Evolutionary conservation across 2,329 filamentous ascomycete species (phyloP).

Genomic region (Graphilbum fragrans): DNA sequence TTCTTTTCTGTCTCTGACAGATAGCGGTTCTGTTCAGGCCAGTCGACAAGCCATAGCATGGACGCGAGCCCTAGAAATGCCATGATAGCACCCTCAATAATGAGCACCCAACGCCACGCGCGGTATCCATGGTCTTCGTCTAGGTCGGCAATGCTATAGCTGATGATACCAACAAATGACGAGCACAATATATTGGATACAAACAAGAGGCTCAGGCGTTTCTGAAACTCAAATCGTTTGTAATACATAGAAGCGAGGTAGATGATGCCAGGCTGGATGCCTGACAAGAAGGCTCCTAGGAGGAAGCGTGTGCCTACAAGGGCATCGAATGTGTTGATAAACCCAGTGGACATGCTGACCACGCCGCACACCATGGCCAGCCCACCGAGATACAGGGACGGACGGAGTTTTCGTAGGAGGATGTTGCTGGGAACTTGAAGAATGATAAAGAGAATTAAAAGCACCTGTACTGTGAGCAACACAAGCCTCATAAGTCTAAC

Average conservation of each 20-base stretch:
- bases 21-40: slow-evolving; percentile 30
- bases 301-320: slow-evolving; percentile 17
- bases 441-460: slow-evolving; percentile 52
- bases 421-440: slow-evolving; percentile 50
- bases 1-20: slow-evolving; percentile 27
- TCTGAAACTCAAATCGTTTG: slow-evolving; percentile 34
- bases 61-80: slow-evolving; percentile 17
- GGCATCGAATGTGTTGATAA: neutral
- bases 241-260: slow-evolving; percentile 37
- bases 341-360: slow-evolving; percentile 1
- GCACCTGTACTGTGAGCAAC: slow-evolving; percentile 32
- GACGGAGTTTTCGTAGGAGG: slow-evolving; percentile 6
- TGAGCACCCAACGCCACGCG: slow-evolving; percentile 5
- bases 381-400: slow-evolving; percentile 2
- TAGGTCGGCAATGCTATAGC: slow-evolving; percentile 2
- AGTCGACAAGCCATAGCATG: slow-evolving; percentile 35
- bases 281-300: slow-evolving; percentile 27
- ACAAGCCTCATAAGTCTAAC: slow-evolving; percentile 1
- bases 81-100: slow-evolving; percentile 27
- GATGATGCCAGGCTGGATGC: slow-evolving; percentile 25
- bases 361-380: slow-evolving; percentile 3
- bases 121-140: neutral
- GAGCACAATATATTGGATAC: slow-evolving; percentile 27
- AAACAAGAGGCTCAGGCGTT: slow-evolving; percentile 30
- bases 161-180: slow-evolving; percentile 25